Evolutionary conservation across 2,329 filamentous ascomycete species (phyloP).

Genomic region (Trichoderma asperellum): DNA sequence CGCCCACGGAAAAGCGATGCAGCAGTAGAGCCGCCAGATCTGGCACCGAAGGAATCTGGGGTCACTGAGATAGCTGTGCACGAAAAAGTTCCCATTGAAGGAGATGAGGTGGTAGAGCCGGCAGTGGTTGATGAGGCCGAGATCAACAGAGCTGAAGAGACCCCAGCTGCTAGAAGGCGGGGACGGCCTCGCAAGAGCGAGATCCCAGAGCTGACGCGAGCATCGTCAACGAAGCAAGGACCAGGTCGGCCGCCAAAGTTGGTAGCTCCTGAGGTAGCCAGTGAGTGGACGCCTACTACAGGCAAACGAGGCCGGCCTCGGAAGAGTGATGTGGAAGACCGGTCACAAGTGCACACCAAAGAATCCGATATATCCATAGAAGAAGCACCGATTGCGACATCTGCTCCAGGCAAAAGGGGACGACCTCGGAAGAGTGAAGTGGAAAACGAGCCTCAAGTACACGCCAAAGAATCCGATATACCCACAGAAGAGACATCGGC

Average conservation of each 20-base stretch:
- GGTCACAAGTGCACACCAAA: too few species aligned
- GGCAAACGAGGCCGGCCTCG: slow-evolving; percentile 4
- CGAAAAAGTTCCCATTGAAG: neutral
- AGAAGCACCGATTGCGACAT: neutral
- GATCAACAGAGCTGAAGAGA: neutral
- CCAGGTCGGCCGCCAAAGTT: slow-evolving; percentile 4
- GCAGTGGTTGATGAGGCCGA: neutral
- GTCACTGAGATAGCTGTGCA: neutral
- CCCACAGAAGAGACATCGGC: neutral
- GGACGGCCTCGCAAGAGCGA: slow-evolving; percentile 10
- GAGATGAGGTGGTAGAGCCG: neutral
- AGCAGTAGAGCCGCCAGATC: neutral
- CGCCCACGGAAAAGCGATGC: neutral
- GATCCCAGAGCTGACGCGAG: neutral
- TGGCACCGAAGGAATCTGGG: neutral
- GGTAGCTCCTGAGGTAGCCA: neutral
- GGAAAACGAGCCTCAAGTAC: neutral
- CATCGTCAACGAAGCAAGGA: neutral
- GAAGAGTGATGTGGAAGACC: neutral
- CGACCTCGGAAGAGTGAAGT: neutral
- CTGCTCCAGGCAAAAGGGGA: neutral
- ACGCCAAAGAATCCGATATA: neutral
- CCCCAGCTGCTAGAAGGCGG: neutral
- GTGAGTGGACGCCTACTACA: neutral
- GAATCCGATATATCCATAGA: neutral